Base-by-base conservation (phyloP, 208 protist species). In the Trypanosoma platydactyli region DNA sequence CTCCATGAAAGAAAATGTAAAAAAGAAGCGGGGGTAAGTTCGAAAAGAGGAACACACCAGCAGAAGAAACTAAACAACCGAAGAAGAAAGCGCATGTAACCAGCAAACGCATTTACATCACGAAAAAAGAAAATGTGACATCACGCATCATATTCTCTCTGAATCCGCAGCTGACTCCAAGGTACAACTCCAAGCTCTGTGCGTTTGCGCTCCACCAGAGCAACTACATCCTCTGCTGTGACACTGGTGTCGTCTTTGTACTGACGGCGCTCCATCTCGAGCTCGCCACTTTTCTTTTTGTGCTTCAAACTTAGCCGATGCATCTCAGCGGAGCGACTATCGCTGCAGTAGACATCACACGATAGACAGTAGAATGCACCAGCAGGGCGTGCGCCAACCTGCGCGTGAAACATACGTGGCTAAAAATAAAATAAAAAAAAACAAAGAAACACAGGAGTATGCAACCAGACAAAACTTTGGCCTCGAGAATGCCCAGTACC, bases 211-310 rank as follows among this genome's bases (percentile, higher is more conserved):
- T 74, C 70, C 55, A 94, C 83, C 25, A 94, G 67, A 11, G 66
- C 76, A 73, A 79, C 76, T n/a, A 94, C 81, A 71, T 94, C 88
- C 6, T 78, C 77, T 0, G 71, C 71, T 0, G 88, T 91, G 27
- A 94, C 83, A 15, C 84, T 79, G 5, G 60, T 73, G 54, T 91
- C 85, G 41, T 81, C 78, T 44, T 89, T 89, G 54, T 91, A 94
- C 42, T 72, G 57, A 55, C 59, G 71, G 51, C 63, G 59, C 55
- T 94, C 81, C 51, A 63, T 65, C 46, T 74, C 83, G 0, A 88
- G 52, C 60, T 94, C 84, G 0, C 84, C 84, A 44, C 83, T 94
- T 30, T 76, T 80, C 48, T 84, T 79, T 57, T 89, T 85, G 67
- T 94, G 88, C 56, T 82, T 80, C 1, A 81, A 49, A 42, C 80